Base-by-base conservation (phyloP, 108 stramenopile species). In the Pseudonitzschia multiseries region DNA sequence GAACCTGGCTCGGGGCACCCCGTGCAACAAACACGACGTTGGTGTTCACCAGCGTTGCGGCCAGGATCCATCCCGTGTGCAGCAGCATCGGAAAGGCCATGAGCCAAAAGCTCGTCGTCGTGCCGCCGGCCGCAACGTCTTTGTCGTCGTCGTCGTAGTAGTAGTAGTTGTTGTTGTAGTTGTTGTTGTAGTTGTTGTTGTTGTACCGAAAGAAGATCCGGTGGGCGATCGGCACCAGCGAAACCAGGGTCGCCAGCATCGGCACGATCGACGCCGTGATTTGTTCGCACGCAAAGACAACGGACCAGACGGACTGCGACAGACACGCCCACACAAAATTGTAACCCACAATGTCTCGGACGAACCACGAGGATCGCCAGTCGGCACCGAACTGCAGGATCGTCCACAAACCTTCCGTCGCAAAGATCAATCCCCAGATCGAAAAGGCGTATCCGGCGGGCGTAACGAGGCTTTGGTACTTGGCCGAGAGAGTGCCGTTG, bases 401-500 rank as follows among this genome's bases (percentile, higher is more conserved):
- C 10, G 80, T 72, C 70, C 85, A 94, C n/a, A 86, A 68, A 15
- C 83, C 77, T 71, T 94, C 86, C 15, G 77, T 64, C 27, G 82
- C 59, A 77, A 89, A 94, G 62, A 94, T 94, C n/a, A 91, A 46
- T n/a, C 82, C 85, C 93, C 93, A 94, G 70, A 94, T 94, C 20
- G 80, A 69, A 74, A 94, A 94, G 27, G 93, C 86, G 42, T 51
- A 69, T 0, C 83, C 83, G 24, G 72, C 76, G 0, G 93, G 93
- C 0, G 93, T 94, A 29, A 94, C 84, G 50, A 94, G 50, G 0
- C 90, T 92, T 79, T 94, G 93, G 65, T 94, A 94, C 67, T 90
- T 91, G 53, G 69, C 73, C 13, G 81, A 81, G 1, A 91, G 61
- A 46, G 81, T 82, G 24, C 70, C 83, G 46, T 90, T 94, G 53